A percentile compares a stretch with the other conserved stretches of the same genome.
Conservation (phyloP, 2,329 filamentous ascomycete genomes). For the Drechslerella dactyloides region DNA sequence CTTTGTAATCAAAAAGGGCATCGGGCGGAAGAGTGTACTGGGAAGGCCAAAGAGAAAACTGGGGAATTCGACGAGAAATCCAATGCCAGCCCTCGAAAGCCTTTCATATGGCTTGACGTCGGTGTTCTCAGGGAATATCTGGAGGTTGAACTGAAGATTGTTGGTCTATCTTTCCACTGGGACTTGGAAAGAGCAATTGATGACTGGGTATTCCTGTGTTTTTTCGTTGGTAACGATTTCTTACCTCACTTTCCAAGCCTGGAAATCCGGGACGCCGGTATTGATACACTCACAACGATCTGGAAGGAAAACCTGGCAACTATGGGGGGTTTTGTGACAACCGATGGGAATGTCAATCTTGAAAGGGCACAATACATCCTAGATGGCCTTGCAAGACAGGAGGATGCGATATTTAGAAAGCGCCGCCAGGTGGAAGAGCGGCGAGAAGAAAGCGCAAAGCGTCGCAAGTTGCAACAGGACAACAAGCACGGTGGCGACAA, state of each 20-base stretch:
- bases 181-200: slow-evolving; percentile 93
- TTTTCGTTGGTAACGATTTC: slow-evolving; percentile 98
- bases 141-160: slow-evolving; percentile 83
- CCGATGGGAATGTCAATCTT: slow-evolving; percentile 90
- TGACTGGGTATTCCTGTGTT: slow-evolving; percentile 99
- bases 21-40: slow-evolving; percentile 82
- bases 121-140: slow-evolving; percentile 90
- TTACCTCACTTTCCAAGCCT: slow-evolving; percentile 95
- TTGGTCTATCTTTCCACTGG: slow-evolving; percentile 82
- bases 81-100: slow-evolving; percentile 73
- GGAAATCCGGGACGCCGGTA: slow-evolving; percentile 95
- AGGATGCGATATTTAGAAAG: slow-evolving; percentile 89
- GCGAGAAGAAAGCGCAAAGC: slow-evolving; percentile 77
- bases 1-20: slow-evolving; percentile 93
- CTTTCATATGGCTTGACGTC: slow-evolving; percentile 98
- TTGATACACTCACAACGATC: slow-evolving; percentile 93
- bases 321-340: slow-evolving; percentile 96
- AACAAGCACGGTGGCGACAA: slow-evolving; percentile 53
- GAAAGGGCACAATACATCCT: slow-evolving; percentile 86
- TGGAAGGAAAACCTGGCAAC: slow-evolving; percentile 90
- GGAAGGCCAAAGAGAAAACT: slow-evolving; percentile 76
- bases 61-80: slow-evolving; percentile 77
- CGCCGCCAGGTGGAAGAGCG: slow-evolving; percentile 85
- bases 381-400: slow-evolving; percentile 84
- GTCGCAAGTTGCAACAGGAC: slow-evolving; percentile 73